Conservation (phyloP, 345 rosid species). For the Murraya paniculata region DNA sequence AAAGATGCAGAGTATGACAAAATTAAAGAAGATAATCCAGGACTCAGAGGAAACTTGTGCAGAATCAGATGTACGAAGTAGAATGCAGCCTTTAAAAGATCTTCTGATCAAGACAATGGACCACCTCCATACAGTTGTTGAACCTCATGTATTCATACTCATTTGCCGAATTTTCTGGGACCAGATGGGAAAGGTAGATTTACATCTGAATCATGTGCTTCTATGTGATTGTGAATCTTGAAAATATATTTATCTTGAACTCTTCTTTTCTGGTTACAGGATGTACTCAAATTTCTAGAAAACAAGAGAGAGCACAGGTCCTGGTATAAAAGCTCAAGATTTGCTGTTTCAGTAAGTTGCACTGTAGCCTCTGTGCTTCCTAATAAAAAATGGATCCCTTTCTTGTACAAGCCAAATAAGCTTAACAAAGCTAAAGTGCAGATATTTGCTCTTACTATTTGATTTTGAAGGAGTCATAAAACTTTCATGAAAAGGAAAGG, state of each 20-base stretch:
- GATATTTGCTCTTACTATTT: neutral
- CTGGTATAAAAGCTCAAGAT: conserved; percentile 84
- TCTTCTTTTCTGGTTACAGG: conserved; percentile 37
- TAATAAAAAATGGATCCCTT: neutral
- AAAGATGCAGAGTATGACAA: conserved; percentile 73
- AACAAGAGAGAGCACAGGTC: conserved; percentile 75
- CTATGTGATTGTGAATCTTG: neutral
- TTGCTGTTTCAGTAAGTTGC: conserved; percentile 74
- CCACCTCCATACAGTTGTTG: conserved; percentile 59
- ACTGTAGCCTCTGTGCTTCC: neutral
- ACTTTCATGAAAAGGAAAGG: neutral
- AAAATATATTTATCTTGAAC: neutral
- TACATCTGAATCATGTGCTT: neutral
- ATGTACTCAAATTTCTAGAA: conserved; percentile 74
- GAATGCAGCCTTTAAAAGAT: conserved; percentile 80
- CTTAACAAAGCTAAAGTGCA: neutral
- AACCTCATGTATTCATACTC: conserved; percentile 67
- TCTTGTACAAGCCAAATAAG: neutral
- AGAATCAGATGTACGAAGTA: conserved; percentile 63
- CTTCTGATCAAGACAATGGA: conserved; percentile 58
- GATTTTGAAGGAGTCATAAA: neutral
- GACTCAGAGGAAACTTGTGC: conserved; percentile 72
- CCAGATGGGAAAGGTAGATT: conserved; percentile 75
- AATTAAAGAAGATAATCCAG: conserved; percentile 79
- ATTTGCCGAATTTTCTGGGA: conserved; percentile 87